Conservation (phyloP, 208 protist genomes). For the Leishmania guyanensis region DNA sequence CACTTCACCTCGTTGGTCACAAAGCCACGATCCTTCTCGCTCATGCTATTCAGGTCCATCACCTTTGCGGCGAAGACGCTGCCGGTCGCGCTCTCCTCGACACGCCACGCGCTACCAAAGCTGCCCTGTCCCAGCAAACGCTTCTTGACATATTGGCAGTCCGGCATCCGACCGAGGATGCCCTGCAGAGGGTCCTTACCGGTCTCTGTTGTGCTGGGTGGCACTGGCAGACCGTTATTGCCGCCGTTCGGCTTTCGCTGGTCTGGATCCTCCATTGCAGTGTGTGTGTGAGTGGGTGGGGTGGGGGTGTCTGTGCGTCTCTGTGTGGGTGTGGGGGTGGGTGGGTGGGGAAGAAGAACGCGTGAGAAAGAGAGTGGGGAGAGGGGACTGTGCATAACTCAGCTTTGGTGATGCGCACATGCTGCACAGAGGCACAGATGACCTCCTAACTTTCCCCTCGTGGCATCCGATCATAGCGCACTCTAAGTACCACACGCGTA, state of each 20-base stretch:
- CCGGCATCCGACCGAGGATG: slow-evolving; percentile 63
- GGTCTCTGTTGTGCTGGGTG: slow-evolving; percentile 42
- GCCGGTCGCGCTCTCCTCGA: slow-evolving; percentile 75
- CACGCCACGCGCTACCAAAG: slow-evolving; percentile 91
- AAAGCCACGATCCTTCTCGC: slow-evolving; percentile 87
- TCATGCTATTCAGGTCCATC: slow-evolving; percentile 91
- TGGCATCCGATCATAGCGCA: neutral
- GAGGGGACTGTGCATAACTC: neutral
- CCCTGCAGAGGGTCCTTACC: slow-evolving; percentile 61
- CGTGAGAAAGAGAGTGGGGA: neutral
- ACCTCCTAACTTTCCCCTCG: neutral
- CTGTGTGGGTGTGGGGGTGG: neutral
- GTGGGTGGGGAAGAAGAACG: neutral
- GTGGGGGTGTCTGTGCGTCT: neutral
- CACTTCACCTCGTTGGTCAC: slow-evolving; percentile 94
- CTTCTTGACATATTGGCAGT: slow-evolving; percentile 83
- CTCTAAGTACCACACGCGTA: neutral
- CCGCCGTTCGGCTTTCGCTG: slow-evolving; percentile 38
- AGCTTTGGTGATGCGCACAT: neutral
- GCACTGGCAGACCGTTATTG: slow-evolving; percentile 58
- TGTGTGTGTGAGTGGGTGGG: neutral
- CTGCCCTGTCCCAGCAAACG: slow-evolving; percentile 92
- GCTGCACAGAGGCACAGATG: neutral
- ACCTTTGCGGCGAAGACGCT: slow-evolving; percentile 88
- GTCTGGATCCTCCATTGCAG: slow-evolving; percentile 23